Evolutionary conservation across 208 protist genomes (phyloP), one percentile per base, ranked within the genome.

Genomic region (Acanthamoeba triangularis): DNA sequence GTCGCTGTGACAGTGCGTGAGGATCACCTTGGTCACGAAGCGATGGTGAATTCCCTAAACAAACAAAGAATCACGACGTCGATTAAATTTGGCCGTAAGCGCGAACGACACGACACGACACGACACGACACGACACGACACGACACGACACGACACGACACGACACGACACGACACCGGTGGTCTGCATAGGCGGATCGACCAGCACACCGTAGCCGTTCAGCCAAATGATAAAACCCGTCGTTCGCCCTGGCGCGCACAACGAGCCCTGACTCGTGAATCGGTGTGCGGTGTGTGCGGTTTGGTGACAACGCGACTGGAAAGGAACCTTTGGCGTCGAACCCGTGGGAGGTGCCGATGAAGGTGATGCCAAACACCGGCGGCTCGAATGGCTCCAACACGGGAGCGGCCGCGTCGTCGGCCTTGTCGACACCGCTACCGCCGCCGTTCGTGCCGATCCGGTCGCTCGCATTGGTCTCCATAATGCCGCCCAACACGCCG

Each of bases 171-270:
- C 37, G 13, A 47, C 47, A 47, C 30, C 1, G 14, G 92, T 80
- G 47, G 96, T 97, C 13, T 97, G 82, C 54, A 95, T 80, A 5
- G 97, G 97, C 63, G 97, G 97, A 91, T 98, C 97, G 28, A 98
- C 97, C 61, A 97, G 30, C 23, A 98, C 52, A 41, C 97, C 97
- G 47, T 85, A 95, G n/a, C 96, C 95, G 76, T 97, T 97, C 20
- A 98, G 91, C 97, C 97, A 98, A 41, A 98, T 69, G 5, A 98
- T 95, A 44, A 98, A 98, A 33, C 97, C 97, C 30, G 96, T 97
- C n/a, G 97, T 98, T 14, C 52, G 8, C 1, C 76, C 76, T 85
- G 76, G 63, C 49, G 13, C 52, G 49, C 10, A 3, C 10, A 61
- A 67, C 0, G n/a, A 13, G 30, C 3, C 4, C 33, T 78, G 23